Evolutionary conservation across 257 asterid genomes (phyloP).

Genomic region (Thymus quinquecostatus): DNA sequence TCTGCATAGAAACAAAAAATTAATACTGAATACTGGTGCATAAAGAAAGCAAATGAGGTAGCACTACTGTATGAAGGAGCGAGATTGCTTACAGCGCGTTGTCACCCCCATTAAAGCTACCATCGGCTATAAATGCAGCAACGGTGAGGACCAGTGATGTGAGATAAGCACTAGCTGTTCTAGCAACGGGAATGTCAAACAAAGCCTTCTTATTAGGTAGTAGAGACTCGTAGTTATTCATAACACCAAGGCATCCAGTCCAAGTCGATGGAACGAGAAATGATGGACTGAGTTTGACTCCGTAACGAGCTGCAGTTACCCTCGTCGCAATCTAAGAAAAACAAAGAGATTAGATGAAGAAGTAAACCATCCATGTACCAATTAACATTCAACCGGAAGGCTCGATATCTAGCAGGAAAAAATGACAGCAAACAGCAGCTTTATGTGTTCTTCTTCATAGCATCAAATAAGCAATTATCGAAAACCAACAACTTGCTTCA

Average conservation of each 20-base stretch:
- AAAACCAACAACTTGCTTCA: not conserved
- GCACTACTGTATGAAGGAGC: not conserved
- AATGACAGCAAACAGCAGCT: not conserved
- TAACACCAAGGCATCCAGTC: slow-evolving; percentile 94
- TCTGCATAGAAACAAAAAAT: slow-evolving; percentile 44
- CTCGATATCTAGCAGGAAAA: not conserved
- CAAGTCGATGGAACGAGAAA: slow-evolving; percentile 90
- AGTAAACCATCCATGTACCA: too few species aligned
- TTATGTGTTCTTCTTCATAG: not conserved
- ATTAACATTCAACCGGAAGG: too few species aligned
- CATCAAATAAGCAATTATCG: not conserved
- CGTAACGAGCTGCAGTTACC: slow-evolving; percentile 73
- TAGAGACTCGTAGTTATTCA: slow-evolving; percentile 82
- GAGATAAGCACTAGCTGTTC: slow-evolving; percentile 84
- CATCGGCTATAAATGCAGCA: slow-evolving; percentile 79
- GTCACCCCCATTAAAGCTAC: slow-evolving; percentile 89
- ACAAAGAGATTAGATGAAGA: not conserved
- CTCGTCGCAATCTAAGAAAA: slow-evolving; percentile 67
- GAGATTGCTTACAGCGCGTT: slow-evolving; percentile 73
- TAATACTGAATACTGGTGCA: not conserved
- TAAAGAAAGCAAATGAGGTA: not conserved
- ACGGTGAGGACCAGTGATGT: slow-evolving; percentile 69
- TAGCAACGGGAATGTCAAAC: slow-evolving; percentile 85
- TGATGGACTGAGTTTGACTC: slow-evolving; percentile 93
- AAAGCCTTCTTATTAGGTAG: slow-evolving; percentile 85